Percentiles rank a stretch among this genome's conserved stretches.
Conservation (phyloP, 345 rosid species). For the Citrus australasica region DNA sequence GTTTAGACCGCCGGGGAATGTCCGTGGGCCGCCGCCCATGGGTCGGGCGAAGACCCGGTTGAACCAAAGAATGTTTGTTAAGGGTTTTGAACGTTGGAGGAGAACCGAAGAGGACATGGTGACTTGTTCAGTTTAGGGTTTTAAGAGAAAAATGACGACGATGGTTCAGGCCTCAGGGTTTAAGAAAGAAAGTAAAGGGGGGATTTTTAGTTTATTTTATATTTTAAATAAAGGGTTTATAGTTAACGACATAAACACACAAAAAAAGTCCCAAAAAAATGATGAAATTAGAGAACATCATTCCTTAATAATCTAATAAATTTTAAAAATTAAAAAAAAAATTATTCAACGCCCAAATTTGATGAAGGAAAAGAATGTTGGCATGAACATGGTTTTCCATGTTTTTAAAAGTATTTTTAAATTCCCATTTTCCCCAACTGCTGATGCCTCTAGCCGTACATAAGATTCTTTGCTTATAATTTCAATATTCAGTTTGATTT, state of each 20-base stretch:
- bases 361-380: too few relatives aligned
- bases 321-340: too few relatives aligned
- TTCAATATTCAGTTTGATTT: too few relatives aligned
- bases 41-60: slow-evolving; percentile 38
- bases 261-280: too few relatives aligned
- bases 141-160: background rate
- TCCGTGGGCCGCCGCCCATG: slow-evolving; percentile 98
- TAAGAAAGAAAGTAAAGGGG: background rate
- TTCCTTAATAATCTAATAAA: background rate
- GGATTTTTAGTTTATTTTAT: too few relatives aligned
- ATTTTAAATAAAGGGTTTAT: background rate
- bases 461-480: too few relatives aligned
- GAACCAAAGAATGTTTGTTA: slow-evolving; percentile 17
- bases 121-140: slow-evolving; percentile 13
- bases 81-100: slow-evolving; percentile 31
- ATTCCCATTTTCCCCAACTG: too few relatives aligned
- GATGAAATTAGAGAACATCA: background rate
- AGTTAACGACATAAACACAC: background rate
- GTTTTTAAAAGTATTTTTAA: too few relatives aligned
- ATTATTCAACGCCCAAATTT: too few relatives aligned
- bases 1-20: slow-evolving; percentile 91
- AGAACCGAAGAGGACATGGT: slow-evolving; percentile 29
- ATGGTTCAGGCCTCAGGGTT: background rate
- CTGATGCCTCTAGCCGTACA: too few relatives aligned
- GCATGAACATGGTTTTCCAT: too few relatives aligned